Conservation (phyloP, 2,329 filamentous ascomycete species). For the Dissoconium aciculare region DNA sequence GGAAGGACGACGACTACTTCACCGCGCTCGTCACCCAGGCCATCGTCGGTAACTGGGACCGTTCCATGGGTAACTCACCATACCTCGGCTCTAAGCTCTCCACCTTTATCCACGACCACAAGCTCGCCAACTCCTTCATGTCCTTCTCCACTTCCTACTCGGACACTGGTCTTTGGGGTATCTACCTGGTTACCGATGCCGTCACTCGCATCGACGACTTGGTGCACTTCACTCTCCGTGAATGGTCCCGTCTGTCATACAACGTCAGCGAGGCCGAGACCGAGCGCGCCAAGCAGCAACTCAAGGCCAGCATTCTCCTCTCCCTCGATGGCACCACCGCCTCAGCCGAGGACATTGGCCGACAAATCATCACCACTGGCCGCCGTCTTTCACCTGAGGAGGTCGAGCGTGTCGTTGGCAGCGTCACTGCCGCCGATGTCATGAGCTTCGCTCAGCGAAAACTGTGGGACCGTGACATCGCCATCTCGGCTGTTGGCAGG, state of each 20-base stretch:
- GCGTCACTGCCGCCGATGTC: conserved; percentile 86
- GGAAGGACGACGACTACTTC: conserved; percentile 99
- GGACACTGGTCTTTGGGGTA: conserved; percentile 98
- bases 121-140: conserved; percentile 99
- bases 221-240: conserved; percentile 92
- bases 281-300: conserved; percentile 96
- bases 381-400: conserved; percentile 81
- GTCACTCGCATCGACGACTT: conserved; percentile 80
- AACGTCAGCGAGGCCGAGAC: conserved; percentile 80
- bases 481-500: conserved; percentile 79
- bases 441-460: conserved; percentile 93
- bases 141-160: conserved; percentile 99
- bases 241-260: conserved; percentile 91
- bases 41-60: conserved; percentile 99
- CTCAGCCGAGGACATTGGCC: conserved; percentile 93
- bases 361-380: conserved; percentile 95
- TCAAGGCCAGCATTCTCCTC: conserved; percentile 95
- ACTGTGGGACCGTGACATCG: conserved; percentile 94
- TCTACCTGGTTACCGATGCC: conserved; percentile 93
- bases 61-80: conserved; percentile 91
- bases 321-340: conserved; percentile 95
- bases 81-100: conserved; percentile 98
- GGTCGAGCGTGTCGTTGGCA: conserved; percentile 81
- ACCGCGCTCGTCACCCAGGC: conserved; percentile 94
- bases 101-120: conserved; percentile 82